Conservation (phyloP, 768 basidiomycete genomes). For the Mycena sanguinolenta region DNA sequence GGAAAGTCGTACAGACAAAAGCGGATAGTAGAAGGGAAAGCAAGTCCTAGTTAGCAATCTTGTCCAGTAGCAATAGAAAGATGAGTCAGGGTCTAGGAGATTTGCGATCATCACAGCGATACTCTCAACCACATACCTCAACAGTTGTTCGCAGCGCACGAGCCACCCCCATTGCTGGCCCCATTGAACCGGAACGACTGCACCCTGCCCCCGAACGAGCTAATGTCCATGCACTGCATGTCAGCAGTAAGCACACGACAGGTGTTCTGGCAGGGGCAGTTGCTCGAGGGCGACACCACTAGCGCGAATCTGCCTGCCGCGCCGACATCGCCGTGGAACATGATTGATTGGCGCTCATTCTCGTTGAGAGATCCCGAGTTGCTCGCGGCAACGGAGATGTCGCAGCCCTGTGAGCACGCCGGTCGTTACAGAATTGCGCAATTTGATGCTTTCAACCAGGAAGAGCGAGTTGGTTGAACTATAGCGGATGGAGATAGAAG, state of each 20-base stretch:
- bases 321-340: slow-evolving; percentile 15
- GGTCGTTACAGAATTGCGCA: slow-evolving; percentile 21
- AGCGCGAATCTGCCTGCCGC: background rate
- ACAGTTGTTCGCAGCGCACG: slow-evolving; percentile 16
- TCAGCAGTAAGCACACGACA: slow-evolving; percentile 12
- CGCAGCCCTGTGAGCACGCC: slow-evolving; percentile 19
- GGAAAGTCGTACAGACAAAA: no score
- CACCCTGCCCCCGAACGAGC: slow-evolving; percentile 7
- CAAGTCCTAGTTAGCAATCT: no score
- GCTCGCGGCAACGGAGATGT: slow-evolving; percentile 4
- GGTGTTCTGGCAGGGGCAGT: slow-evolving; percentile 19
- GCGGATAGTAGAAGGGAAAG: no score
- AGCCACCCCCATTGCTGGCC: slow-evolving; percentile 12
- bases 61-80: slow-evolving; percentile 3
- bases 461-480: no score
- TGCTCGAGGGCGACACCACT: slow-evolving; percentile 14
- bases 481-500: no score
- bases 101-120: no score
- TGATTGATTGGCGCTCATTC: slow-evolving; percentile 18
- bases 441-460: no score
- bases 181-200: slow-evolving; percentile 21
- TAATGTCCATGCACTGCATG: slow-evolving; percentile 18
- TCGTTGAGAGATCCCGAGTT: slow-evolving; percentile 19
- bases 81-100: background rate
- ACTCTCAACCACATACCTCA: slow-evolving; percentile 14